Evolutionary conservation across 805 yeast species (phyloP).

Genomic region (Cyberlindnera petersonii): DNA sequence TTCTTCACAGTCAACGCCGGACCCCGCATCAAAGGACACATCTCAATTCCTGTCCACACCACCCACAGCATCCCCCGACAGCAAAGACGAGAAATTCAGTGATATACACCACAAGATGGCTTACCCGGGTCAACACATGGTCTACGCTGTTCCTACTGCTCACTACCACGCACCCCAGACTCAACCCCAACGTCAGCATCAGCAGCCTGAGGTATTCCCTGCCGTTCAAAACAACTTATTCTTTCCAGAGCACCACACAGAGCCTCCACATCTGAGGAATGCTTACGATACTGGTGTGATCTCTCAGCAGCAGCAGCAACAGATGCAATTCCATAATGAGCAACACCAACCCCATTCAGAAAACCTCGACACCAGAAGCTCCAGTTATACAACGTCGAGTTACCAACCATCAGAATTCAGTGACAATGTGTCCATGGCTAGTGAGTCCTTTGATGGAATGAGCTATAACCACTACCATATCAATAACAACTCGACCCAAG

Average conservation of each 20-base stretch:
- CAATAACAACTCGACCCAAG: not conserved
- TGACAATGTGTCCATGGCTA: slow-evolving; percentile 11
- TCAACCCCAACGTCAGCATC: slow-evolving; percentile 1
- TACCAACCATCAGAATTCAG: slow-evolving; percentile 21
- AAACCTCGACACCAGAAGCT: not conserved
- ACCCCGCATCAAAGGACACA: not conserved
- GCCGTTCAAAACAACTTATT: not conserved
- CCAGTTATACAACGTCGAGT: no score
- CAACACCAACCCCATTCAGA: slow-evolving; percentile 1
- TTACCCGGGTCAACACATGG: slow-evolving; percentile 12
- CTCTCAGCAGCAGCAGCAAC: slow-evolving; percentile 2
- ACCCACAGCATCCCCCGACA: not conserved
- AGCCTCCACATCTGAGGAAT: slow-evolving; percentile 8
- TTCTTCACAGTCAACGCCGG: slow-evolving; percentile 8
- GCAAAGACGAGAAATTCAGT: no score
- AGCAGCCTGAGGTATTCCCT: slow-evolving; percentile 1
- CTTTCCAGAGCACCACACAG: slow-evolving; percentile 9
- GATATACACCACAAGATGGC: slow-evolving; percentile 10
- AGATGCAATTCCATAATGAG: not conserved
- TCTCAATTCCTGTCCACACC: no score
- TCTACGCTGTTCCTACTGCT: slow-evolving; percentile 1
- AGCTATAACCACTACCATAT: slow-evolving; percentile 4
- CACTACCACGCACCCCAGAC: not conserved
- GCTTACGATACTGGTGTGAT: slow-evolving; percentile 2
- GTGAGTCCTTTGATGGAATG: slow-evolving; percentile 10